phyloP scores from a whole-genome alignment of 257 asterid genomes.

The Fraxinus anomala region DNA sequence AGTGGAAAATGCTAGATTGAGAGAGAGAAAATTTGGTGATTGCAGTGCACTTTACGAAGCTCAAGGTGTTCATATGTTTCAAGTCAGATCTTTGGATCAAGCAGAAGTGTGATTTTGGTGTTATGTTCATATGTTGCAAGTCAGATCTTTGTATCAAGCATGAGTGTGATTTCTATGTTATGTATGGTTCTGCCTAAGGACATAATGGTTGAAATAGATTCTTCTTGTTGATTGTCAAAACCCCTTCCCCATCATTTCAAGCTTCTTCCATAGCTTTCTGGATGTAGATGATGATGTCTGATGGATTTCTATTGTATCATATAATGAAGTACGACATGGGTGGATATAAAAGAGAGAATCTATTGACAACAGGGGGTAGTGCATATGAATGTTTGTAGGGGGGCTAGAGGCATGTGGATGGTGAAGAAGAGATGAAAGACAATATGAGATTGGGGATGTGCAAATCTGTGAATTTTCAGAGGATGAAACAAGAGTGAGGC shows the following conservation, averaged over 20 bases:
- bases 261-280: too few species aligned
- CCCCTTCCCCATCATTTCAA: too few species aligned
- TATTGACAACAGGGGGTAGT: background rate
- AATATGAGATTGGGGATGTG: too few species aligned
- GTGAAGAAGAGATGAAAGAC: background rate
- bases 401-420: background rate
- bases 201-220: background rate
- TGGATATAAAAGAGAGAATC: slow-evolving; percentile 1
- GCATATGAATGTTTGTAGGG: background rate
- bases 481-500: background rate
- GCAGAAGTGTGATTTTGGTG: too few species aligned
- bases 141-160: background rate
- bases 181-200: too few species aligned
- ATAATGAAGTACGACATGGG: background rate
- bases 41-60: background rate
- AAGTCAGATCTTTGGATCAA: too few species aligned
- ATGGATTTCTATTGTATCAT: background rate
- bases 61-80: background rate
- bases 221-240: background rate
- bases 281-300: background rate
- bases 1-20: background rate
- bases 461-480: background rate
- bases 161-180: too few species aligned
- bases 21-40: background rate
- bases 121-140: background rate